Evolutionary conservation across 257 asterid genomes (phyloP).

Genomic region (Galeopsis tetrahit): DNA sequence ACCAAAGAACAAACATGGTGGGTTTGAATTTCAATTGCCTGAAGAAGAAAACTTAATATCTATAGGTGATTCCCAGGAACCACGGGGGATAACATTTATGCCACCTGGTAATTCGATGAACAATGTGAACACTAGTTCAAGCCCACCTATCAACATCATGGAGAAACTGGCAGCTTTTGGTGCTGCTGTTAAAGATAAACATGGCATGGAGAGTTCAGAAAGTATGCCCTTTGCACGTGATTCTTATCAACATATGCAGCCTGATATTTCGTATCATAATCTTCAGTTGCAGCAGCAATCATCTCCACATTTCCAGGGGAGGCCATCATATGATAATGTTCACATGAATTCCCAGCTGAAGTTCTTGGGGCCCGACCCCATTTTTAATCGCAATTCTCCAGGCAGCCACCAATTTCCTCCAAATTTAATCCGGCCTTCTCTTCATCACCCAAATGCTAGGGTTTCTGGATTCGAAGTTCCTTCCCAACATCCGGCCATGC

Average conservation of each 20-base stretch:
- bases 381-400: constrained; percentile 51
- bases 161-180: constrained; percentile 64
- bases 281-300: constrained; percentile 62
- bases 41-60: constrained; percentile 66
- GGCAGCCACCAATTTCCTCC: constrained; percentile 55
- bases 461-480: constrained; percentile 63
- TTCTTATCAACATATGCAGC: constrained; percentile 54
- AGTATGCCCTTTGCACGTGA: constrained; percentile 46
- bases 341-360: constrained; percentile 63
- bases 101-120: constrained; percentile 47
- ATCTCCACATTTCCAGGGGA: constrained; percentile 56
- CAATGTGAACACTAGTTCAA: constrained; percentile 41
- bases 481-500: constrained; percentile 57
- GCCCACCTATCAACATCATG: constrained; percentile 47
- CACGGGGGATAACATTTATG: constrained; percentile 43
- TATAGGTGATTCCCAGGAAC: constrained; percentile 48
- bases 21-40: constrained; percentile 59
- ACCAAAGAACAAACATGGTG: constrained; percentile 49
- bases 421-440: constrained; percentile 55
- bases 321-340: constrained; percentile 54
- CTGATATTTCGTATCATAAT: constrained; percentile 45
- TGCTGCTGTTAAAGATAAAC: constrained; percentile 51
- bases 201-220: constrained; percentile 47
- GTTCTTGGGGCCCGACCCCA: constrained; percentile 55
- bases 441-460: constrained; percentile 62